Base-by-base conservation (phyloP, 257 asterid genomes). In the Handroanthus guayacan region DNA sequence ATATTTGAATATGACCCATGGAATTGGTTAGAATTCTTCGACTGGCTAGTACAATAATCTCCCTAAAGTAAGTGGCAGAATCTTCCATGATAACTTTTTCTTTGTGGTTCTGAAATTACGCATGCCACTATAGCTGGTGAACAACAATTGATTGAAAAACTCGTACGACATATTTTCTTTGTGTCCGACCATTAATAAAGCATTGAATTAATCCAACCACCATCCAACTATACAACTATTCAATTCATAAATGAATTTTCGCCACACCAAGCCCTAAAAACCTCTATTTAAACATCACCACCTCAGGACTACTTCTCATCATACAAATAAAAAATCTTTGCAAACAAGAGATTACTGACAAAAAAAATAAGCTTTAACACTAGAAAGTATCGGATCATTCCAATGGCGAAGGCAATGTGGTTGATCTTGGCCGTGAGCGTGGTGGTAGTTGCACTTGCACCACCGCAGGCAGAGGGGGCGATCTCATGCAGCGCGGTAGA, bases 401-500 rank as follows among this genome's bases (percentile, higher is more conserved):
- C 67, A 67, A 84, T 84, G 88, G 82, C 11, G 71, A 85, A 86
- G 71, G 50, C 83, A 18, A 44, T 73, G 80, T 67, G 20, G 60
- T 5, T 69, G 51, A 62, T 78, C 14, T 34, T 86, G 48, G 81
- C 67, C n/a, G 74, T 65, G 55, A 34, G 14, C 81, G 3, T 37
- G 67, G 86, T 56, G 72, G 81, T 60, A 66, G 56, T 73, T 3
- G 70, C 79, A 5, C 67, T 75, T 4, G 71, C 71, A 8, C 76
- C 82, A 8, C 66, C 69, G 16, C 83, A n/a, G 37, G 78, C 81
- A 2, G 87, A 86, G 71, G 93, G 74, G 0, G 87, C 80, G 55
- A 39, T 88, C 12, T 14, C 87, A 8, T 88, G 92, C 77, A 14
- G 5, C 77, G 41, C 66, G 58, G 89, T 88, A 70, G 71, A 25